These are phyloP conservation scores for Saksenaea oblongispora DNA, from an alignment of 371 early-diverging fungal species.

Conservation along the genomic window DNA sequence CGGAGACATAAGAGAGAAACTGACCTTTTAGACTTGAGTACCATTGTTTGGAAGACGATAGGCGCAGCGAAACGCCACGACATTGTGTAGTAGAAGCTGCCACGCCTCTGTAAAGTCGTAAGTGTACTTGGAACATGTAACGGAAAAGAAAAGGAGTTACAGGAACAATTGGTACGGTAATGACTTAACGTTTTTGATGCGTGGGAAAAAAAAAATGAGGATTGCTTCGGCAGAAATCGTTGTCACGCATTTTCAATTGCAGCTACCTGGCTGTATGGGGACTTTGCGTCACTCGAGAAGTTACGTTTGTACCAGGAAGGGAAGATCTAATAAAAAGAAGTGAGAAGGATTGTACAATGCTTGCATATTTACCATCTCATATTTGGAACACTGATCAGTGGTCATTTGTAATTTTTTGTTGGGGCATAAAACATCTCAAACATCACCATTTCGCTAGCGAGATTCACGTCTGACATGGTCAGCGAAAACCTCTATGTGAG, in stretches of 20 bases:
- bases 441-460: no score
- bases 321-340: no score
- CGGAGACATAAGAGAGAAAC: background rate
- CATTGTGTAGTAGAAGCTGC: background rate
- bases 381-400: no score
- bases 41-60: slow-evolving; percentile 7
- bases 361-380: no score
- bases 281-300: no score
- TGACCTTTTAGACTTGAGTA: slow-evolving; percentile 16
- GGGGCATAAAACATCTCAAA: no score
- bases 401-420: no score
- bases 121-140: background rate
- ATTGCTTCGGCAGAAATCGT: background rate
- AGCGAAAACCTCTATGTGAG: no score
- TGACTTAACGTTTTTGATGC: slow-evolving; percentile 3
- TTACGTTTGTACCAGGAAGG: no score
- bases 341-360: no score
- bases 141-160: background rate
- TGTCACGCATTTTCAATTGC: background rate
- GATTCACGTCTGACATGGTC: no score
- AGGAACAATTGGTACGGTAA: background rate
- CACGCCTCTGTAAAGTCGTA: background rate
- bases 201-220: slow-evolving; percentile 10
- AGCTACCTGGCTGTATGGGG: background rate
- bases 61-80: background rate